phyloP scores from a whole-genome alignment of 352 stramenopile genomes.

The Globisporangium middletonii region DNA sequence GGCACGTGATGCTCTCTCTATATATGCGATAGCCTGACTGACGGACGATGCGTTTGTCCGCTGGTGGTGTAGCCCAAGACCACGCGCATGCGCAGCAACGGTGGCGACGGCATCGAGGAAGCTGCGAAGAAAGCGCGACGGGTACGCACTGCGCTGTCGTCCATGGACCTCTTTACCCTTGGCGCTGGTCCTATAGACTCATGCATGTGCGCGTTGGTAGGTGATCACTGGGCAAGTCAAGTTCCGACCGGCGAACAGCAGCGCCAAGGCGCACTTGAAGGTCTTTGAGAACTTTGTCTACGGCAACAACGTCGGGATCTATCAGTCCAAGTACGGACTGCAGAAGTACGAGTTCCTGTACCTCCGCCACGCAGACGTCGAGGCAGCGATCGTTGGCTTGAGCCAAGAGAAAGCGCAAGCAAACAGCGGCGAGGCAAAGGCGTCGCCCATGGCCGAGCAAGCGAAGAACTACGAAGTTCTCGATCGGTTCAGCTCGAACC shows the following conservation, averaged over 20 bases:
- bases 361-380: constrained; percentile 29
- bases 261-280: constrained; percentile 12
- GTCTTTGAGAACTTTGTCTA: constrained; percentile 37
- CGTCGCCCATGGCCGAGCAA: constrained; percentile 5
- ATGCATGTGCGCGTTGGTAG: constrained; percentile 8
- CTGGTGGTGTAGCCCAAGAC: constrained; percentile 15
- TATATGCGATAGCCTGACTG: not conserved
- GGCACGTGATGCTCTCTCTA: not conserved
- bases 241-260: constrained; percentile 45
- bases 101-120: constrained; percentile 19
- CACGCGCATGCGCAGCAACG: constrained; percentile 19
- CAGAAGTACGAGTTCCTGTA: constrained; percentile 60
- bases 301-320: constrained; percentile 50
- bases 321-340: constrained; percentile 56
- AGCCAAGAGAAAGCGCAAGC: constrained; percentile 13
- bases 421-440: constrained; percentile 16
- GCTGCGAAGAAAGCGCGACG: constrained; percentile 33
- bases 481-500: constrained; percentile 41
- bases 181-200: too few relatives aligned
- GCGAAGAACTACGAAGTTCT: constrained; percentile 37
- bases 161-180: not conserved
- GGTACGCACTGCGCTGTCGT: constrained; percentile 9
- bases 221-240: constrained; percentile 39
- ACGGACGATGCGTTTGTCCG: not conserved
- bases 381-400: constrained; percentile 21